These are phyloP conservation scores for Hemileccinum rubropunctum DNA, from an alignment of 768 basidiomycete species.

Conservation along the genomic window DNA sequence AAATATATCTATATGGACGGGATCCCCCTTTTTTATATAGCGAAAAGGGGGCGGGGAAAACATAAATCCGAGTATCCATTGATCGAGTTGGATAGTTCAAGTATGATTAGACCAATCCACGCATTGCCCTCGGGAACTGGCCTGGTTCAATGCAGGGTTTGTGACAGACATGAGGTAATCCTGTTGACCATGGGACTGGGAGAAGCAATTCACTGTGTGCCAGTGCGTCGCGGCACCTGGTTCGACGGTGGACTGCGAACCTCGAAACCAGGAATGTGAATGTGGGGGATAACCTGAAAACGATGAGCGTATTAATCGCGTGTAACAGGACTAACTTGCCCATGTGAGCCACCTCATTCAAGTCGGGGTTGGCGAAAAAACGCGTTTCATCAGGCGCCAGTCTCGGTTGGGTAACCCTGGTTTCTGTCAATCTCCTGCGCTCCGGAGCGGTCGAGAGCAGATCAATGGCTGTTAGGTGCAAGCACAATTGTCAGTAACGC, in stretches of 20 bases:
- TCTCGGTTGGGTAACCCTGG: background rate
- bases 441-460: constrained; percentile 6
- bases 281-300: constrained; percentile 1
- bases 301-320: constrained; percentile 1
- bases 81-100: background rate
- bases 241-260: background rate
- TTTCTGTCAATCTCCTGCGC: background rate
- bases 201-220: background rate
- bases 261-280: background rate
- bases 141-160: background rate
- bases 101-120: background rate
- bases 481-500: background rate
- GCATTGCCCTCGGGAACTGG: background rate
- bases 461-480: constrained; percentile 4
- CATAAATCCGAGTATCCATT: too few relatives aligned
- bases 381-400: background rate
- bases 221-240: too few relatives aligned
- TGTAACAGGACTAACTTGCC: constrained; percentile 5
- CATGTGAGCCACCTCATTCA: background rate
- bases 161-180: background rate
- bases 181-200: constrained; percentile 1
- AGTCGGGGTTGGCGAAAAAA: background rate
- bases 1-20: background rate
- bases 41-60: too few relatives aligned
- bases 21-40: too few relatives aligned